Evolutionary conservation across 1,139 yeast species (phyloP).

Genomic region (Eremothecium gossypii): DNA sequence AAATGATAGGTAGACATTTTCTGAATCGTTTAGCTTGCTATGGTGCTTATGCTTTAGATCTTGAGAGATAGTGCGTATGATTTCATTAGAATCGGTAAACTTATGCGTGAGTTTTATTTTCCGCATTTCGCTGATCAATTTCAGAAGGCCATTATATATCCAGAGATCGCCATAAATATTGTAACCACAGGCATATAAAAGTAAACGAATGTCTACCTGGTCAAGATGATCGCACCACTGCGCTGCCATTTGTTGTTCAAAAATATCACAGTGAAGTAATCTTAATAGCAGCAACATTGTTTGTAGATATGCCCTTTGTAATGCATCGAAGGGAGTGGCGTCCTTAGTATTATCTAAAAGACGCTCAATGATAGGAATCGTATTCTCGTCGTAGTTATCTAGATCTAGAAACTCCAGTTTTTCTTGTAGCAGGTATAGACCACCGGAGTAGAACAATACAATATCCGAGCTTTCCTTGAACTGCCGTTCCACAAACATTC

Average conservation of each 20-base stretch:
- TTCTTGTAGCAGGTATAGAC: slow-evolving; percentile 14
- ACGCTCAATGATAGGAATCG: slow-evolving; percentile 16
- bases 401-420: slow-evolving; percentile 17
- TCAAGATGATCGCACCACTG: slow-evolving; percentile 18
- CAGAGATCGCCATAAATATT: slow-evolving; percentile 25
- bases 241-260: slow-evolving; percentile 13
- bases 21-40: slow-evolving; percentile 11
- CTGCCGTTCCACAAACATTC: slow-evolving; percentile 13
- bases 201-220: slow-evolving; percentile 20
- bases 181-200: slow-evolving; percentile 21
- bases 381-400: slow-evolving; percentile 16
- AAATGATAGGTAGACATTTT: slow-evolving; percentile 15
- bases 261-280: slow-evolving; percentile 18
- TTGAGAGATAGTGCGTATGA: slow-evolving; percentile 8
- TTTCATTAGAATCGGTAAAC: slow-evolving; percentile 9
- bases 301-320: slow-evolving; percentile 17
- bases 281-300: slow-evolving; percentile 17
- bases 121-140: slow-evolving; percentile 17
- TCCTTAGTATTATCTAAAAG: slow-evolving; percentile 9
- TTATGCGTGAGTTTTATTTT: slow-evolving; percentile 23
- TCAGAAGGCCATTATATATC: slow-evolving; percentile 23
- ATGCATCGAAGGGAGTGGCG: slow-evolving; percentile 8
- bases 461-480: slow-evolving; percentile 15
- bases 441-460: slow-evolving; percentile 14
- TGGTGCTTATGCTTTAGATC: slow-evolving; percentile 6